A percentile compares a stretch with the other conserved stretches of the same genome.
Evolutionary conservation across 1,284 basidiomycete species (phyloP).

Genomic region (Ganoderma multipileum): DNA sequence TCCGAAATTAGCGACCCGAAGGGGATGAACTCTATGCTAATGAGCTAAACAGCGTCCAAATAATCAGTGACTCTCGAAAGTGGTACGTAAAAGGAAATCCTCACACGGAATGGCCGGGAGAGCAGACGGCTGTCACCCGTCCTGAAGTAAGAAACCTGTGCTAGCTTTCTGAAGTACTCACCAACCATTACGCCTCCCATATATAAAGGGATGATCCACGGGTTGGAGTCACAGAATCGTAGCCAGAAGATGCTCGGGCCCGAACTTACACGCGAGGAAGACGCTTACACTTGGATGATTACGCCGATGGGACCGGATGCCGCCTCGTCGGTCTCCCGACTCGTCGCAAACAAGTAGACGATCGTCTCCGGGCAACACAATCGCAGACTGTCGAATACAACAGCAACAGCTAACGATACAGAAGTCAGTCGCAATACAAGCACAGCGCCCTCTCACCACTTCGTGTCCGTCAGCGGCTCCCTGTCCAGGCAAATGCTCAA

Average conservation of each 20-base stretch:
- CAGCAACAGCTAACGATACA: background rate
- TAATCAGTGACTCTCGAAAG: no score
- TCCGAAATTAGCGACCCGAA: no score
- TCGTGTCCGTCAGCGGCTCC: slow-evolving; percentile 28
- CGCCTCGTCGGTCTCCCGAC: background rate
- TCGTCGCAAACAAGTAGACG: background rate
- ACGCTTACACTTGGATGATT: background rate
- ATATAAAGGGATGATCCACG: background rate
- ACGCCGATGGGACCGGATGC: background rate
- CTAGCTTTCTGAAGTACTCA: no score
- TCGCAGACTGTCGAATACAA: background rate
- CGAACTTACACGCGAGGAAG: background rate
- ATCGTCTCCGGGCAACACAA: background rate
- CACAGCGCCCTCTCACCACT: slow-evolving; percentile 25
- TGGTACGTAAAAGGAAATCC: no score
- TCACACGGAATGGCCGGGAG: no score
- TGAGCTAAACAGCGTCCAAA: no score
- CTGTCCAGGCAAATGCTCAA: slow-evolving; percentile 39
- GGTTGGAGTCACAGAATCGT: background rate
- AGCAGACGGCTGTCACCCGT: no score
- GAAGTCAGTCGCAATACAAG: background rate
- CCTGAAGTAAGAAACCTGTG: no score
- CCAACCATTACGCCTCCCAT: background rate
- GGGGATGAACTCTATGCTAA: no score
- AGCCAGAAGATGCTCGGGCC: background rate